A percentile compares a stretch with the other conserved stretches of the same genome.
Evolutionary conservation across 164 flowering plant species (phyloP).

Genomic region (Macadamia integrifolia): DNA sequence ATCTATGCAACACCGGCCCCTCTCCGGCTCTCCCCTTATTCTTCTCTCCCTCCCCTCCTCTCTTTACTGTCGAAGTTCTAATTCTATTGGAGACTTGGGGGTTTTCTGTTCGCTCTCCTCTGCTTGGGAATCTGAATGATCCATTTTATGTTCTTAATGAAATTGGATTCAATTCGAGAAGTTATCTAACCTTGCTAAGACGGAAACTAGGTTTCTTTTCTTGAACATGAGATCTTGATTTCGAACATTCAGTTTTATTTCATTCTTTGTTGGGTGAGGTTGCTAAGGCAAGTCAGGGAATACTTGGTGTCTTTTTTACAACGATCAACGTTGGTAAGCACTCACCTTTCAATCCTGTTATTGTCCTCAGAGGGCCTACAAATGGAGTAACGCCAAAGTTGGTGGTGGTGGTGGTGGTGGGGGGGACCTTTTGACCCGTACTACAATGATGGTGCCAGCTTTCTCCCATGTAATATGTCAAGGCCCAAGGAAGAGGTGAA

Average conservation of each 20-base stretch:
- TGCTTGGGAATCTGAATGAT: too few relatives aligned
- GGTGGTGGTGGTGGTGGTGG: constrained; percentile 12
- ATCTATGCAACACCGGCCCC: too few relatives aligned
- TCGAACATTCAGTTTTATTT: too few relatives aligned
- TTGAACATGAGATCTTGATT: too few relatives aligned
- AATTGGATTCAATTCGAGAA: background rate
- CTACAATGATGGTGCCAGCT: constrained; percentile 65
- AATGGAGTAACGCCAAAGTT: constrained; percentile 3
- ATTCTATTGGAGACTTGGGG: background rate
- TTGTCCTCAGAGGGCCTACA: constrained; percentile 57
- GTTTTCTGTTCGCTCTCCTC: too few relatives aligned
- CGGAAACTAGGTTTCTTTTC: constrained; percentile 1
- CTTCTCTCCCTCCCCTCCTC: too few relatives aligned
- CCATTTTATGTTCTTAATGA: too few relatives aligned
- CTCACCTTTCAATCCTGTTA: constrained; percentile 67
- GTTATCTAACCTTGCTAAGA: background rate
- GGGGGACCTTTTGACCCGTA: constrained; percentile 47
- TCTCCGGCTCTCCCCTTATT: too few relatives aligned
- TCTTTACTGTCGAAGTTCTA: background rate
- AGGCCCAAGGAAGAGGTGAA: too few relatives aligned
- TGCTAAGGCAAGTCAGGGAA: background rate
- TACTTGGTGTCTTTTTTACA: too few relatives aligned
- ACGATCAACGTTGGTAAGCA: constrained; percentile 39
- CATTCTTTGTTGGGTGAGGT: too few relatives aligned
- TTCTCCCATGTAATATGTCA: too few relatives aligned